A percentile compares a stretch with the other conserved stretches of the same genome.
phyloP scores from a whole-genome alignment of 352 stramenopile species.

The Phytopythium vexans region DNA sequence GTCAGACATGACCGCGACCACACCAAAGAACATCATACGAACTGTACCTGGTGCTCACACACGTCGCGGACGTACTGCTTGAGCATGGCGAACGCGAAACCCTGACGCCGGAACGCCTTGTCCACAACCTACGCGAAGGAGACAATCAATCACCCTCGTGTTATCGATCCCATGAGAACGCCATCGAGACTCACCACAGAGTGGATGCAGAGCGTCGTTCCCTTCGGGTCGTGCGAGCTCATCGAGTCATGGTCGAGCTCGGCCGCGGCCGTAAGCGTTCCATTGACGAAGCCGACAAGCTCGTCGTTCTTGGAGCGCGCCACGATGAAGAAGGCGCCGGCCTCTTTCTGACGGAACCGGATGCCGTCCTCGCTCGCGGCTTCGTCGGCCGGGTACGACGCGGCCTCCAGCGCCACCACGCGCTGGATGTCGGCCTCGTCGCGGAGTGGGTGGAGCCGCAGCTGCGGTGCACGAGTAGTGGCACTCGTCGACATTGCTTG shows the following conservation, averaged over 20 bases:
- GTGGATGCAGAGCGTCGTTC: slow-evolving; percentile 86
- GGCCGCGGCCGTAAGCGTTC: slow-evolving; percentile 55
- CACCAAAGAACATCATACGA: too few relatives aligned
- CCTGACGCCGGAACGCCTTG: slow-evolving; percentile 56
- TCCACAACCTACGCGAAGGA: slow-evolving; percentile 30
- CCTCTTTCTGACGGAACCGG: slow-evolving; percentile 81
- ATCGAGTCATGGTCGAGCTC: slow-evolving; percentile 74
- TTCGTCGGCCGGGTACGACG: slow-evolving; percentile 85
- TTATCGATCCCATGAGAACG: too few relatives aligned
- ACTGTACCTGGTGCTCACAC: slow-evolving; percentile 22
- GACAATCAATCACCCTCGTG: too few relatives aligned
- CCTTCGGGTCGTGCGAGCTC: slow-evolving; percentile 67
- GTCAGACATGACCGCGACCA: slow-evolving; percentile 4
- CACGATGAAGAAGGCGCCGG: slow-evolving; percentile 63
- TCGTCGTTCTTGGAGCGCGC: slow-evolving; percentile 19
- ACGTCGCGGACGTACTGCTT: slow-evolving; percentile 70
- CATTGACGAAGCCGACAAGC: slow-evolving; percentile 90
- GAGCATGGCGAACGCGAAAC: slow-evolving; percentile 79
- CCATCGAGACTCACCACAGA: slow-evolving; percentile 74
- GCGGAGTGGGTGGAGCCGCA: too few relatives aligned
- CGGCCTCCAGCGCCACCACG: slow-evolving; percentile 46
- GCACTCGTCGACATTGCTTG: too few relatives aligned
- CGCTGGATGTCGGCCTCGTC: slow-evolving; percentile 28
- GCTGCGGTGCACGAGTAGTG: too few relatives aligned
- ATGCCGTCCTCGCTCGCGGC: slow-evolving; percentile 76